Percentiles rank a stretch among this genome's conserved stretches.
Conservation (phyloP, 1,284 basidiomycete species). For the Boletus sp. region DNA sequence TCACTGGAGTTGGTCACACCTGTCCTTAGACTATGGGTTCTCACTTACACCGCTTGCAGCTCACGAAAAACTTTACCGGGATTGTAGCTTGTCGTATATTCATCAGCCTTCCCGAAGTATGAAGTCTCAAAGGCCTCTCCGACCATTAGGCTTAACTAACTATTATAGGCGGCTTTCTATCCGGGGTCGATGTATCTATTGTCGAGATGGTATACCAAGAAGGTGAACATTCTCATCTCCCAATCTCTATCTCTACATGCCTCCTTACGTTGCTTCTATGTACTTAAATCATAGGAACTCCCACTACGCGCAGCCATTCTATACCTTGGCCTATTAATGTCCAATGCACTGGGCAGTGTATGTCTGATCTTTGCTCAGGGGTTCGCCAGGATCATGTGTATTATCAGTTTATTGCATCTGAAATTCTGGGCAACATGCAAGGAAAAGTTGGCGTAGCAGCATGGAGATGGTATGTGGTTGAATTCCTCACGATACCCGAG, state of each 20-base stretch:
- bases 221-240: conserved; percentile 38
- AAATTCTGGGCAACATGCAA: conserved; percentile 71
- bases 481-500: background rate
- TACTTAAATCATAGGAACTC: conserved; percentile 61
- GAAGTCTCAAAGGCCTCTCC: too few species aligned
- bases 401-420: conserved; percentile 63
- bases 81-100: conserved; percentile 63
- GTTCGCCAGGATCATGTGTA: background rate
- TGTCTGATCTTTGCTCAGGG: conserved; percentile 31
- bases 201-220: conserved; percentile 70
- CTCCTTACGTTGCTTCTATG: background rate
- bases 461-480: conserved; percentile 62
- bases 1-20: conserved; percentile 56
- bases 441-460: conserved; percentile 67
- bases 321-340: conserved; percentile 68
- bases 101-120: conserved; percentile 65
- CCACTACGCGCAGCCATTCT: conserved; percentile 72
- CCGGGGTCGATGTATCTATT: conserved; percentile 64
- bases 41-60: conserved; percentile 37
- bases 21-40: background rate
- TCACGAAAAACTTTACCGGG: conserved; percentile 57
- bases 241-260: background rate
- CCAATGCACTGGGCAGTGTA: conserved; percentile 77
- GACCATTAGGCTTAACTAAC: background rate
- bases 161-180: conserved; percentile 58